Conservation (phyloP, 2,329 filamentous ascomycete genomes). For the Alternaria tenuissima region DNA sequence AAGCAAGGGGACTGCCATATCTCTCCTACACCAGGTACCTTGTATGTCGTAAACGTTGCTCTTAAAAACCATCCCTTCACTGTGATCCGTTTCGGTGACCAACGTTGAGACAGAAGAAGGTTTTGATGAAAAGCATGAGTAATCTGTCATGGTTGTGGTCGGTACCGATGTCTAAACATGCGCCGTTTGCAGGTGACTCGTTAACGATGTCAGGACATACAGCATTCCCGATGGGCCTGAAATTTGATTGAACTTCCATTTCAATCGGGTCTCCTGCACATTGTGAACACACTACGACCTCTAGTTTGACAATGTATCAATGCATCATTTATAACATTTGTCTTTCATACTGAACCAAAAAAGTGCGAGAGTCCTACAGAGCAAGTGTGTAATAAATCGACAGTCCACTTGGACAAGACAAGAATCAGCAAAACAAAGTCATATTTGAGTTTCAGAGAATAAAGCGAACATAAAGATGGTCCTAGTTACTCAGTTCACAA, state of each 20-base stretch:
- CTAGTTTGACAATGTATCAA: neutral
- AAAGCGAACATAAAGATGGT: neutral
- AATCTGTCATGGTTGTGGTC: neutral
- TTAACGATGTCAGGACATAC: neutral
- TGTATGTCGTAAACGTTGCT: neutral
- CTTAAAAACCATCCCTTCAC: neutral
- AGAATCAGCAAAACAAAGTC: neutral
- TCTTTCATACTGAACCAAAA: neutral
- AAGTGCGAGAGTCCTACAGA: neutral
- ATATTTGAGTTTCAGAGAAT: neutral
- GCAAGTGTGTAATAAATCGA: neutral
- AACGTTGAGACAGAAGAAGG: neutral
- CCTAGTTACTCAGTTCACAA: conserved; percentile 7
- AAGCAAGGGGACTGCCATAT: neutral
- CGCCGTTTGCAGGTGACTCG: neutral
- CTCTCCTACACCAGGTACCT: too few species aligned
- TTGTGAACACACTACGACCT: neutral
- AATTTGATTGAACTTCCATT: neutral
- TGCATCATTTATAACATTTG: neutral
- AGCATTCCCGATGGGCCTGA: neutral
- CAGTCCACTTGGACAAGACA: neutral
- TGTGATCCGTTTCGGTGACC: neutral
- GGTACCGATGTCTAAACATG: neutral
- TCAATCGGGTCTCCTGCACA: neutral
- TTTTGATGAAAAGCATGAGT: neutral